Evolutionary conservation across 441 rosid species (phyloP).

Genomic region (Pelargonium australe): DNA sequence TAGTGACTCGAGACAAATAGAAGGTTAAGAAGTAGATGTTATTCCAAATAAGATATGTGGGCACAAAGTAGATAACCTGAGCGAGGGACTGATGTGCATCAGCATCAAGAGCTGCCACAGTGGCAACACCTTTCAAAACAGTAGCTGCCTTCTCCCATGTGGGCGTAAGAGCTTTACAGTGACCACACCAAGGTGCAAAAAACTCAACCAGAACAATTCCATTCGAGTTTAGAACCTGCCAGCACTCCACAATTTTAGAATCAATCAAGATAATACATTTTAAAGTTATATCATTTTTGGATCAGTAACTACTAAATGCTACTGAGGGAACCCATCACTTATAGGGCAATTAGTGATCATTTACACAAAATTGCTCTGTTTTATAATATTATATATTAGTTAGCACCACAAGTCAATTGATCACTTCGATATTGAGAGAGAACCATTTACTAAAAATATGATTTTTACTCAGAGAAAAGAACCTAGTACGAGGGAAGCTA

Average conservation of each 20-base stretch:
- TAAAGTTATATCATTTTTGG: neutral
- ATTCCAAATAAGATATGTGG: neutral
- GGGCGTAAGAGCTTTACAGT: slow-evolving; percentile 83
- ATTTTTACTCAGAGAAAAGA: neutral
- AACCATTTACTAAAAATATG: neutral
- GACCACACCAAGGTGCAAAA: slow-evolving; percentile 99
- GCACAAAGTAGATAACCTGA: slow-evolving; percentile 44
- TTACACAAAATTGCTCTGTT: neutral
- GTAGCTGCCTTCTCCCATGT: slow-evolving; percentile 90
- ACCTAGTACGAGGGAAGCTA: neutral
- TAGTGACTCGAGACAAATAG: neutral
- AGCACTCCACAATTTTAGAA: slow-evolving; percentile 2
- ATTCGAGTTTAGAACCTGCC: slow-evolving; percentile 77
- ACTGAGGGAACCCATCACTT: neutral
- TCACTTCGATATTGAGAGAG: neutral
- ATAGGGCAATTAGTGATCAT: neutral
- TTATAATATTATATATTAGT: neutral
- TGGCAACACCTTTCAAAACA: slow-evolving; percentile 83
- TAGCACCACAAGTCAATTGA: neutral
- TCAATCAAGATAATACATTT: neutral
- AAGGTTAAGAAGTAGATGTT: neutral
- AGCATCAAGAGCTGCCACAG: slow-evolving; percentile 95
- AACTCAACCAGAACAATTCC: slow-evolving; percentile 88
- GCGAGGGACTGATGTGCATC: slow-evolving; percentile 90
- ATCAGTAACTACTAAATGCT: neutral